phyloP scores from a whole-genome alignment of 805 yeast genomes.

The Trichomonascus vanleenenianus region DNA sequence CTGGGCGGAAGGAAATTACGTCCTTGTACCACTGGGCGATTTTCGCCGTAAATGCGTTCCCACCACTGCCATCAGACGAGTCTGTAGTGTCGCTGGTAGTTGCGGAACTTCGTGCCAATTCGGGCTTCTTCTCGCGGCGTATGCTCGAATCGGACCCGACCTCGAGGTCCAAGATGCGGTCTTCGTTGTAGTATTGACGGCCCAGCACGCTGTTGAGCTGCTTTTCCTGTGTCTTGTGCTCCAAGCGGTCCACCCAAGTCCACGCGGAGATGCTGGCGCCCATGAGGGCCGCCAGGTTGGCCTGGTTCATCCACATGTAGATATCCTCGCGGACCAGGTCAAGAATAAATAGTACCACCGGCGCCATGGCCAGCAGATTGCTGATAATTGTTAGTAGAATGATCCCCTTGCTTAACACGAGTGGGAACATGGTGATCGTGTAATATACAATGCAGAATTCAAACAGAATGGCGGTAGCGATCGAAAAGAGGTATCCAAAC shows the following conservation, averaged over 20 bases:
- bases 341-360: slow-evolving; percentile 15
- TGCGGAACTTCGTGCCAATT: neutral
- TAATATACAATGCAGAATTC: slow-evolving; percentile 15
- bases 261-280: slow-evolving; percentile 15
- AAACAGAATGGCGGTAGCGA: slow-evolving; percentile 17
- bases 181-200: slow-evolving; percentile 16
- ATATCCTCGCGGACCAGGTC: slow-evolving; percentile 14
- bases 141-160: neutral
- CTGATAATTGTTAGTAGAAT: slow-evolving; percentile 13
- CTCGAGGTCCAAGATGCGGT: slow-evolving; percentile 1
- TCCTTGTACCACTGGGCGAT: no score
- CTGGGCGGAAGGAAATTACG: neutral
- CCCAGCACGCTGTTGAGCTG: slow-evolving; percentile 17
- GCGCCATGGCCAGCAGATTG: slow-evolving; percentile 11
- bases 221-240: slow-evolving; percentile 7
- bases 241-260: slow-evolving; percentile 18
- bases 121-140: neutral
- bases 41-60: neutral
- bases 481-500: slow-evolving; percentile 18
- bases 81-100: neutral
- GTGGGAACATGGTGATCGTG: slow-evolving; percentile 2
- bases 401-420: neutral
- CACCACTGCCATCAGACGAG: no score
- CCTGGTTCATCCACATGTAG: slow-evolving; percentile 12
- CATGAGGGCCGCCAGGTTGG: slow-evolving; percentile 10